Base-by-base conservation (phyloP, 441 rosid genomes). In the Melastoma candidum region DNA sequence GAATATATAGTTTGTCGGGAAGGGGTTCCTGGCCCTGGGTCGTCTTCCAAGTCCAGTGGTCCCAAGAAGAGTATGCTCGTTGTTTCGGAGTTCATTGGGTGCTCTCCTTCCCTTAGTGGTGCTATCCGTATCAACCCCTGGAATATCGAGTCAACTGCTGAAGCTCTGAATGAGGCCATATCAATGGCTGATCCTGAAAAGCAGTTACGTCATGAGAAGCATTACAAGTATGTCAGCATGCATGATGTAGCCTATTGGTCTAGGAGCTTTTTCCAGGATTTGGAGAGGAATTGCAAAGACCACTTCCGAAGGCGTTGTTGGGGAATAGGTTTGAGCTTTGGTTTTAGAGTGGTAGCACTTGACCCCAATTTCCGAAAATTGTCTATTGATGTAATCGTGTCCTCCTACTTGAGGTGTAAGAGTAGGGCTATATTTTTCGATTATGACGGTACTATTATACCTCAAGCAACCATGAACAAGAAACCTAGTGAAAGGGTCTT, bases 161-260 rank as follows among this genome's bases (percentile, higher is more conserved):
- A 79, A 63, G 92, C 92, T 58, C 79, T 84, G 84, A 74, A 81
- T 46, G 88, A 81, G 71, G 81, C 88, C 3, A 77, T 84, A 54
- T 79, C 88, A 17, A 71, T 76, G 85, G 59, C 63, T 22, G 81
- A 74, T 62, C 50, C 71, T 48, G 92, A 84, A 70, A 79, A 84
- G 69, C 79, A 84, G 49, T 61, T 84, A 74, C 83, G 92, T 25
- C 92, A 84, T 56, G 92, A 84, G 72, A 84, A 81, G 72, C 92
- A 84, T 73, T 84, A 79, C 58, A 77, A 72, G 61, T 84, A 81
- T 61, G 80, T 84, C n/a, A 81, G 77, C 69, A 67, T 77, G 6
- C 92, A 84, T 58, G 92, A 84, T 67, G 88, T 81, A 44, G 87
- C 85, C 5, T 84, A 77, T 66, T 84, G 92, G 92, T 70, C 88